These are phyloP conservation scores for Didymella pinodella DNA, from an alignment of 2,329 filamentous ascomycete species.

Conservation along the genomic window DNA sequence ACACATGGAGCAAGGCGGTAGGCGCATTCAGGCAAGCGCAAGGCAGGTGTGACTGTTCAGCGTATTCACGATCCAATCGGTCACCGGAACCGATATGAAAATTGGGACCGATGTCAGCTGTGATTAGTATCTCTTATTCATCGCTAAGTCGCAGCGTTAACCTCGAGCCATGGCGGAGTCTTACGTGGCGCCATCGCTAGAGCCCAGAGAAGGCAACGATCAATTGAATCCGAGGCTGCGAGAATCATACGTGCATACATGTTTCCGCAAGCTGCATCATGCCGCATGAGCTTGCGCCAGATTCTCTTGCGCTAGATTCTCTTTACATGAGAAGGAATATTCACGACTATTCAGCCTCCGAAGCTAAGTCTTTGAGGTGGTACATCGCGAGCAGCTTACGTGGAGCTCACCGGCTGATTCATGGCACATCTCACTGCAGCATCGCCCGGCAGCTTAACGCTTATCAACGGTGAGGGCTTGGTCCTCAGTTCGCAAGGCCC, in stretches of 20 bases:
- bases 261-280: background rate
- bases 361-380: background rate
- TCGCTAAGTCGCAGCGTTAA: background rate
- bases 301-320: background rate
- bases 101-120: background rate
- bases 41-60: background rate
- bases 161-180: background rate
- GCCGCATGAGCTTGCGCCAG: background rate
- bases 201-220: background rate
- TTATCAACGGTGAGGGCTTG: background rate
- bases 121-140: background rate
- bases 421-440: background rate
- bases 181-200: background rate
- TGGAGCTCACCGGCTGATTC: background rate
- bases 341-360: background rate
- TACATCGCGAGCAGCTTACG: background rate
- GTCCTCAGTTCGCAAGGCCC: background rate
- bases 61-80: background rate
- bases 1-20: background rate
- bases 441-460: background rate
- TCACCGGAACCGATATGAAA: background rate
- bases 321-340: background rate
- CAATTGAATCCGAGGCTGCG: background rate
- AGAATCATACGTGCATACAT: background rate
- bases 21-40: background rate